phyloP scores from a whole-genome alignment of 2,329 filamentous ascomycete genomes.

The Fonsecaea pugnacius region DNA sequence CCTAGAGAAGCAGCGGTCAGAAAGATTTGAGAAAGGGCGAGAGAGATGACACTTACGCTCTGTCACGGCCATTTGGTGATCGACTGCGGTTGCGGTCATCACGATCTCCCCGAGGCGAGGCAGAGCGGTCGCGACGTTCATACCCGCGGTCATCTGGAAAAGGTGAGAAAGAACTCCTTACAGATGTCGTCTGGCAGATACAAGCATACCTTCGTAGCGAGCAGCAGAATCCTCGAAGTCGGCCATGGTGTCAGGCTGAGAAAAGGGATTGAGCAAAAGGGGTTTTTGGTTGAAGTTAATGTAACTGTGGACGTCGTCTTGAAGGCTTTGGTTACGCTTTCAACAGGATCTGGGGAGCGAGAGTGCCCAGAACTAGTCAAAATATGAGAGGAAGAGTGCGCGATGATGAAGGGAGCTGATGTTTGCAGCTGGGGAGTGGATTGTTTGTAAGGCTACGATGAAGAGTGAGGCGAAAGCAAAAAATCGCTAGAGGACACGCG shows the following conservation, averaged over 20 bases:
- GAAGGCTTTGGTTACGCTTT: background rate
- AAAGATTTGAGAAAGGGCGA: constrained; percentile 21
- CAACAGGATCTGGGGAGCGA: background rate
- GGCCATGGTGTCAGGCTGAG: constrained; percentile 43
- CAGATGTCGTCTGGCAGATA: background rate
- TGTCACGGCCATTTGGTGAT: constrained; percentile 64
- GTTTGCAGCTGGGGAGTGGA: constrained; percentile 10
- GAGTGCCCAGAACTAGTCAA: background rate
- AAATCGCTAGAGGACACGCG: constrained; percentile 21
- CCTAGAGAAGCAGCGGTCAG: constrained; percentile 41
- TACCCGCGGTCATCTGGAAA: constrained; percentile 63
- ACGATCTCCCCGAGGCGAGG: constrained; percentile 66
- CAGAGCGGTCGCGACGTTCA: constrained; percentile 69
- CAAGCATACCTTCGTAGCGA: constrained; percentile 66
- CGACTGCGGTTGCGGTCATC: constrained; percentile 65
- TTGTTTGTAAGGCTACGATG: constrained; percentile 34
- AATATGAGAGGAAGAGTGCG: background rate
- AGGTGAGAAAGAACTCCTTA: constrained; percentile 25
- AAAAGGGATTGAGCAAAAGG: constrained; percentile 5
- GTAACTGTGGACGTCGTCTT: background rate
- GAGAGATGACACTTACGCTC: constrained; percentile 50
- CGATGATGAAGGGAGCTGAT: constrained; percentile 16
- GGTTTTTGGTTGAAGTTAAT: background rate
- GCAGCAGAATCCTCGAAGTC: constrained; percentile 70
- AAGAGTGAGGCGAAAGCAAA: constrained; percentile 34